Conservation (phyloP, 2,329 filamentous ascomycete species). For the Ophioceras dolichostomum region DNA sequence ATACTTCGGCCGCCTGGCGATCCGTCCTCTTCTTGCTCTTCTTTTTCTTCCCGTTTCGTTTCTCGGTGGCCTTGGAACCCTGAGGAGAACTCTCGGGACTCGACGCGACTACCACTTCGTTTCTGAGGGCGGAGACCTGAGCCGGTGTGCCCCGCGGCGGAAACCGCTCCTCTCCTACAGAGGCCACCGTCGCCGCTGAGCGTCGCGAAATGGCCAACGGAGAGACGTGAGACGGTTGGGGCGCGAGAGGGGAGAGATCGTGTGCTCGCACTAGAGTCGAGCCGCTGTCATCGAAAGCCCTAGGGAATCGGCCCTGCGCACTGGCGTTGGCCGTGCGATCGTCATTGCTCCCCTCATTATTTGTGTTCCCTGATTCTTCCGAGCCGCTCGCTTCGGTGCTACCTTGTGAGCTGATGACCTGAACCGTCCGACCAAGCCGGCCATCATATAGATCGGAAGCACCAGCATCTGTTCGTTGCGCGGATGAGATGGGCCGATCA, state of each 20-base stretch:
- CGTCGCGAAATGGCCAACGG: slow-evolving; percentile 35
- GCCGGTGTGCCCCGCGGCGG: slow-evolving; percentile 32
- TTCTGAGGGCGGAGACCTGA: slow-evolving; percentile 45
- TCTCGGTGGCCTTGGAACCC: slow-evolving; percentile 32
- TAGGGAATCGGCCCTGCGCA: neutral
- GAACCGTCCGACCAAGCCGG: slow-evolving; percentile 1
- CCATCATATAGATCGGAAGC: too few species aligned
- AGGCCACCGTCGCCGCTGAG: slow-evolving; percentile 15
- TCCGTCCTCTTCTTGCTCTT: slow-evolving; percentile 39
- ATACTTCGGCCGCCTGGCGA: slow-evolving; percentile 31
- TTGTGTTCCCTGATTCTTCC: slow-evolving; percentile 24
- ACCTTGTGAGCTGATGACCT: slow-evolving; percentile 21
- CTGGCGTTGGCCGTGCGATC: slow-evolving; percentile 9
- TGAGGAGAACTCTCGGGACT: slow-evolving; percentile 51
- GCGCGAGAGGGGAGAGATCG: slow-evolving; percentile 60
- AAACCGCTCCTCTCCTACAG: slow-evolving; percentile 17
- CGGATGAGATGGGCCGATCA: too few species aligned
- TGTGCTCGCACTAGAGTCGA: slow-evolving; percentile 54
- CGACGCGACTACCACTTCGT: slow-evolving; percentile 32
- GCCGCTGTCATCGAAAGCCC: neutral
- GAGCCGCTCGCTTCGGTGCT: slow-evolving; percentile 29
- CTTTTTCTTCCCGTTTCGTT: slow-evolving; percentile 37
- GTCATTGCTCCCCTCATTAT: slow-evolving; percentile 21
- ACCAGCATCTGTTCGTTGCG: too few species aligned
- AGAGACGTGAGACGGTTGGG: slow-evolving; percentile 61